Conservation (phyloP, 345 rosid species). For the Rhizophora mangle region DNA sequence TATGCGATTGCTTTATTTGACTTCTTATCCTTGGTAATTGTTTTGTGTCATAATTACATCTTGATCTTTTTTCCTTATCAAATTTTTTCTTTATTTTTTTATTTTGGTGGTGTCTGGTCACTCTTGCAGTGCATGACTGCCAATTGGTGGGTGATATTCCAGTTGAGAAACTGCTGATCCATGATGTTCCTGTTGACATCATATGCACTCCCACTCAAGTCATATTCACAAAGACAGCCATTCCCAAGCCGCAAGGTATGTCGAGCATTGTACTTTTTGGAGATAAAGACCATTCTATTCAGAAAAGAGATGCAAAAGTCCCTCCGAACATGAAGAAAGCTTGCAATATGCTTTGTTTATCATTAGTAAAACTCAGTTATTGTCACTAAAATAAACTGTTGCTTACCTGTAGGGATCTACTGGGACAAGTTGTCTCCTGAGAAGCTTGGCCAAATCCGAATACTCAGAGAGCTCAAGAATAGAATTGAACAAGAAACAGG, state of each 20-base stretch:
- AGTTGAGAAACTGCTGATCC: conserved; percentile 67
- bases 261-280: background rate
- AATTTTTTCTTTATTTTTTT: background rate
- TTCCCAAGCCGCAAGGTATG: conserved; percentile 86
- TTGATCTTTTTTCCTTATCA: background rate
- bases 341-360: background rate
- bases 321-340: background rate
- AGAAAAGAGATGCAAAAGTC: background rate
- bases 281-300: background rate
- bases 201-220: conserved; percentile 81
- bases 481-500: conserved; percentile 64
- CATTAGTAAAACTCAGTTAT: background rate
- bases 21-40: background rate
- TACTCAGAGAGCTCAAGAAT: conserved; percentile 72
- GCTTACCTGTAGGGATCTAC: conserved; percentile 52
- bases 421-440: conserved; percentile 83
- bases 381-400: background rate
- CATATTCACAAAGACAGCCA: conserved; percentile 57
- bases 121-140: conserved; percentile 75
- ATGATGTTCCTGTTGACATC: conserved; percentile 90
- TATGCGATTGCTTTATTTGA: too few relatives aligned
- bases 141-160: conserved; percentile 84
- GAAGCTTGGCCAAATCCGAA: conserved; percentile 68
- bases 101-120: background rate
- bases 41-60: background rate